A percentile compares a stretch with the other conserved stretches of the same genome.
These are phyloP conservation scores for Penicillium psychrofluorescens DNA, from an alignment of 495 filamentous ascomycete genomes.

Conservation along the genomic window DNA sequence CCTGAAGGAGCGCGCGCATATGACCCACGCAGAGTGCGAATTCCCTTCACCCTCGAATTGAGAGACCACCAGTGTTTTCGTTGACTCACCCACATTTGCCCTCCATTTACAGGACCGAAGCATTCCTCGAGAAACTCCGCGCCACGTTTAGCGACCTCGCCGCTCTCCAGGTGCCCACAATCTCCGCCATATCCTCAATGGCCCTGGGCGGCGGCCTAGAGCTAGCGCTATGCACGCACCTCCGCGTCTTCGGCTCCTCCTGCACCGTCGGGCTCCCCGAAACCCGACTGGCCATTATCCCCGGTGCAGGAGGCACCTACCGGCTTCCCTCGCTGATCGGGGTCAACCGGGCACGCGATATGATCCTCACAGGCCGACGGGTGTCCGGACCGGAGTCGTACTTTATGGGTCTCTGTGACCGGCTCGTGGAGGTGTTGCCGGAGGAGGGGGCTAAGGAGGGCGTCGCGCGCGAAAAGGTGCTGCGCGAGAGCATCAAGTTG, in stretches of 20 bases:
- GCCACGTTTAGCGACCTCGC: constrained; percentile 60
- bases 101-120: constrained; percentile 47
- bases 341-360: constrained; percentile 63
- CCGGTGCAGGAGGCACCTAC: constrained; percentile 88
- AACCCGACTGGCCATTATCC: constrained; percentile 85
- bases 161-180: constrained; percentile 75
- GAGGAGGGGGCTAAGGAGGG: constrained; percentile 46
- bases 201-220: constrained; percentile 93
- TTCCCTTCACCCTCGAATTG: background rate
- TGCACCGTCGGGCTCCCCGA: constrained; percentile 79
- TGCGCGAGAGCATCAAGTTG: constrained; percentile 68
- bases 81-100: background rate
- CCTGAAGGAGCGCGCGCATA: constrained; percentile 74
- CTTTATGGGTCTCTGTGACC: constrained; percentile 74
- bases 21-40: constrained; percentile 61
- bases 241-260: constrained; percentile 72
- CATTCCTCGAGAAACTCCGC: constrained; percentile 72
- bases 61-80: no score
- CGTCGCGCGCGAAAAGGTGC: constrained; percentile 53
- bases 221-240: constrained; percentile 74
- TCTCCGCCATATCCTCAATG: constrained; percentile 69
- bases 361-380: constrained; percentile 78
- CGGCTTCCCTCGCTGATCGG: constrained; percentile 76
- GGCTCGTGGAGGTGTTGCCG: constrained; percentile 65
- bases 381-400: constrained; percentile 75